These are phyloP conservation scores for Septoria petroselini DNA, from an alignment of 2,329 filamentous ascomycete genomes.

Conservation along the genomic window DNA sequence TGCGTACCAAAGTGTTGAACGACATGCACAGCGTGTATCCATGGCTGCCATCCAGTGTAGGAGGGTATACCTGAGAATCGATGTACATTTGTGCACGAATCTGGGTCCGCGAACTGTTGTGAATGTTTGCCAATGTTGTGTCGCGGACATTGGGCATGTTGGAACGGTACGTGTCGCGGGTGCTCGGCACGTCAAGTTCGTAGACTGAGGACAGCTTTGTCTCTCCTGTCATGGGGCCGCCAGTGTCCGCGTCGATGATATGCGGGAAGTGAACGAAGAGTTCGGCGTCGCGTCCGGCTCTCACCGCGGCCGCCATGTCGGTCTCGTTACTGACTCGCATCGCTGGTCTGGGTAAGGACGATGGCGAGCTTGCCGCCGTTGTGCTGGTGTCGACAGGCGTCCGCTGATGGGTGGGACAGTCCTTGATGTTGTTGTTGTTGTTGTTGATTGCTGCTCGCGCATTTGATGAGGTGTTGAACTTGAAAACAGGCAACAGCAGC, in stretches of 20 bases:
- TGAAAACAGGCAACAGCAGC: too few relatives aligned
- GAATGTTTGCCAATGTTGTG: not conserved
- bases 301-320: too few relatives aligned
- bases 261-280: not conserved
- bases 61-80: not conserved
- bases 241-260: not conserved
- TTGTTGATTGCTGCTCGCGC: too few relatives aligned
- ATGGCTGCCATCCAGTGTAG: not conserved
- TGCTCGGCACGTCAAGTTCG: not conserved
- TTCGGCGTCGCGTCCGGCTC: too few relatives aligned
- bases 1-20: not conserved
- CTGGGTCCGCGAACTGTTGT: not conserved
- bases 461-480: too few relatives aligned
- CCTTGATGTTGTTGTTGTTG: too few relatives aligned
- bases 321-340: too few relatives aligned
- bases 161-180: not conserved
- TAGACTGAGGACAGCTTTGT: not conserved
- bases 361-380: too few relatives aligned
- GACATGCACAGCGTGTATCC: not conserved
- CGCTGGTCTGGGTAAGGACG: too few relatives aligned
- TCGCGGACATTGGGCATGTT: not conserved
- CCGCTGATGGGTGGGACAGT: too few relatives aligned
- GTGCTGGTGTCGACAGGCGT: too few relatives aligned
- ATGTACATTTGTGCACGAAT: not conserved
- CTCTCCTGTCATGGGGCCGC: not conserved